Conservation (phyloP, 176 grass and related monocot species). For the Oryza officinalis region DNA sequence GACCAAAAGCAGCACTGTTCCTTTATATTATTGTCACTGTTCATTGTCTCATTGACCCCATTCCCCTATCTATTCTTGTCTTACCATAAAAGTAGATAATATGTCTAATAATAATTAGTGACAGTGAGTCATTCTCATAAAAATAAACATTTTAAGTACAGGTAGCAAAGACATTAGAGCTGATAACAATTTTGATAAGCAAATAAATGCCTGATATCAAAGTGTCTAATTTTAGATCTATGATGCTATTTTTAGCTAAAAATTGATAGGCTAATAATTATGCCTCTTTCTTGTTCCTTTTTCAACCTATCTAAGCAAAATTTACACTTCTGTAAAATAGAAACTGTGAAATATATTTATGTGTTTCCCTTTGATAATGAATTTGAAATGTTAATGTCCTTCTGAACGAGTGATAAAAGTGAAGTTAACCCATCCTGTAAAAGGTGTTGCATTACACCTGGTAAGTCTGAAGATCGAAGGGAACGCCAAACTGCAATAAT, state of each 20-base stretch:
- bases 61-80: neutral
- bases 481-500: neutral
- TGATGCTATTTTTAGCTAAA: neutral
- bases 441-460: neutral
- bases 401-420: neutral
- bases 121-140: neutral
- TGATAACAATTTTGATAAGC: neutral
- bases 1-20: neutral
- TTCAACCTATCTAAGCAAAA: neutral
- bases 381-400: neutral
- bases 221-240: neutral
- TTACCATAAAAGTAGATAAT: slow-evolving; percentile 1
- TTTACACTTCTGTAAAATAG: neutral
- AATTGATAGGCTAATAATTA: neutral
- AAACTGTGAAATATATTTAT: neutral
- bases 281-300: neutral
- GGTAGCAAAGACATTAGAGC: neutral
- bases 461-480: neutral
- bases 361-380: neutral
- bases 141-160: slow-evolving; percentile 7
- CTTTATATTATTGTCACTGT: neutral
- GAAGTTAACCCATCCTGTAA: neutral
- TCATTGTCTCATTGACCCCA: neutral
- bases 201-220: neutral
- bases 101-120: neutral